These are phyloP conservation scores for Picochlorum sp. DNA, from an alignment of 139 green algal species.

Conservation along the genomic window DNA sequence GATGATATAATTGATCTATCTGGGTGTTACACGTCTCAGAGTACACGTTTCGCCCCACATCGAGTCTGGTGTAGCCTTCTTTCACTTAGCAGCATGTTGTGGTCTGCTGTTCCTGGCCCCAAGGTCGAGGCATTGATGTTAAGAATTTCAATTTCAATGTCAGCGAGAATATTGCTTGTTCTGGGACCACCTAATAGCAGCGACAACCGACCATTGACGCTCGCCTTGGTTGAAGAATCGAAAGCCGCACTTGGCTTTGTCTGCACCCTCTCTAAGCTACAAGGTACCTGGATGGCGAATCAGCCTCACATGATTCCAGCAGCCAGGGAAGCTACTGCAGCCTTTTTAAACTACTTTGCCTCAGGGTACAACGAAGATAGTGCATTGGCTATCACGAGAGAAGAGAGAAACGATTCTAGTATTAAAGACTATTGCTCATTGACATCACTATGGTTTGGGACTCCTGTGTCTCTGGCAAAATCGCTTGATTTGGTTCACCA, in stretches of 20 bases:
- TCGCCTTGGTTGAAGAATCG: slow-evolving; percentile 20
- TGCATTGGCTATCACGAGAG: too few relatives aligned
- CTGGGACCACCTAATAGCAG: slow-evolving; percentile 16
- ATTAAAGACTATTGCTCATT: too few relatives aligned
- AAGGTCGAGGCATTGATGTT: slow-evolving; percentile 7
- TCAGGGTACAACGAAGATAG: too few relatives aligned
- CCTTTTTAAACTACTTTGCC: slow-evolving; percentile 13
- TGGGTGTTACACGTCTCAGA: background rate
- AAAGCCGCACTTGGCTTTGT: slow-evolving; percentile 19
- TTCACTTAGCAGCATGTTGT: slow-evolving; percentile 8
- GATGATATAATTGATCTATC: background rate
- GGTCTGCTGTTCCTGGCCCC: slow-evolving; percentile 5
- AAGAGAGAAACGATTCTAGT: too few relatives aligned
- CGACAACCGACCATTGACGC: slow-evolving; percentile 22
- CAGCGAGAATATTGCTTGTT: slow-evolving; percentile 22
- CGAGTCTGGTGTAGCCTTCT: slow-evolving; percentile 23
- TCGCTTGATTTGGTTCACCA: too few relatives aligned
- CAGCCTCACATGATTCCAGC: slow-evolving; percentile 12
- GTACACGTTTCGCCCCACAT: slow-evolving; percentile 2
- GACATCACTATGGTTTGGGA: too few relatives aligned
- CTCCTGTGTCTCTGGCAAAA: too few relatives aligned
- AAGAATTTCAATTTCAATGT: slow-evolving; percentile 8
- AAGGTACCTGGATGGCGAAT: slow-evolving; percentile 16
- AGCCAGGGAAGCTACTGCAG: slow-evolving; percentile 16
- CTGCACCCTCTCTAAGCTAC: background rate